phyloP scores from a whole-genome alignment of 2,329 filamentous ascomycete species.

The Aspergillus quadrilineatus region DNA sequence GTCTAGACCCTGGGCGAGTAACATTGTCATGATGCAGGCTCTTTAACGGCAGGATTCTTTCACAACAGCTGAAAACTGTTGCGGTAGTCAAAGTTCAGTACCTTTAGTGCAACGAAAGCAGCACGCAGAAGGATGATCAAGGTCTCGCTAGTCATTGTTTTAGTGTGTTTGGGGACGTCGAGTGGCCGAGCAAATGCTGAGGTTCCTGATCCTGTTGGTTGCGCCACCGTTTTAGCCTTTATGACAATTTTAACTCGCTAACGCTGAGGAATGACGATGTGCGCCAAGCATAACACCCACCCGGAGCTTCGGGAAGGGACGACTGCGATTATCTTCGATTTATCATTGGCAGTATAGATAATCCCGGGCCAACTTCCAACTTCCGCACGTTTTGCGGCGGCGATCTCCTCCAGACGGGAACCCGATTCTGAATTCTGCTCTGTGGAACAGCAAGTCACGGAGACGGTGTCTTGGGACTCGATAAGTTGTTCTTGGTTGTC shows the following conservation, averaged over 20 bases:
- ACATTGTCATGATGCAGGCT: background rate
- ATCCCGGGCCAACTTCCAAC: background rate
- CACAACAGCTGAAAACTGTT: too few species aligned
- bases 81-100: too few species aligned
- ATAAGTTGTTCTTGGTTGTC: too few species aligned
- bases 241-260: background rate
- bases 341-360: background rate
- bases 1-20: background rate
- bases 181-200: background rate
- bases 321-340: background rate
- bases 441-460: background rate
- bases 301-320: background rate
- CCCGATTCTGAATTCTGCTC: background rate
- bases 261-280: background rate
- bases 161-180: background rate
- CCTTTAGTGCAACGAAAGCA: background rate
- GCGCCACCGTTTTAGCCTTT: background rate
- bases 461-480: too few species aligned
- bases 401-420: slow-evolving; percentile 1
- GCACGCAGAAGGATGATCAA: slow-evolving; percentile 2
- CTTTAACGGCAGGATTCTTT: background rate
- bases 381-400: slow-evolving; percentile 2
- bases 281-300: slow-evolving; percentile 1
- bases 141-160: background rate
- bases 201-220: slow-evolving; percentile 4